A percentile compares a stretch with the other conserved stretches of the same genome.
These are phyloP conservation scores for Pseudogymnoascus sp. DNA, from an alignment of 2,329 filamentous ascomycete genomes.

Conservation along the genomic window DNA sequence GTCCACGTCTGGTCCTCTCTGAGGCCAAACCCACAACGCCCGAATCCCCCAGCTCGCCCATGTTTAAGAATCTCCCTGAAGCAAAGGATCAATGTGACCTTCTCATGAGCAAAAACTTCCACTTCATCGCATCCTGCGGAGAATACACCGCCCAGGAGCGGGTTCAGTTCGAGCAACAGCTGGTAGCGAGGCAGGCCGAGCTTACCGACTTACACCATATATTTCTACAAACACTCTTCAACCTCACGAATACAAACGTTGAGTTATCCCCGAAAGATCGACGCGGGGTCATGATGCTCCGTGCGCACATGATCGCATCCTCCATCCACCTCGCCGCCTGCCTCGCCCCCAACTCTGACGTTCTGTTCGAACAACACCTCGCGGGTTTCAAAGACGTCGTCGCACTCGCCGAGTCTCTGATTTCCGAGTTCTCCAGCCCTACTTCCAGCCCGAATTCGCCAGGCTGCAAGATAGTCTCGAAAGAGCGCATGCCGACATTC, in stretches of 20 bases:
- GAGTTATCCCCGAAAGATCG: neutral
- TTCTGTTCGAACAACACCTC: neutral
- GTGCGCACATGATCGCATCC: neutral
- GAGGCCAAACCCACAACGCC: neutral
- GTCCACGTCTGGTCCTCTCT: neutral
- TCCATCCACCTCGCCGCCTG: neutral
- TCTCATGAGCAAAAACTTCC: neutral
- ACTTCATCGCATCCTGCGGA: neutral
- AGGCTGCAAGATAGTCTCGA: neutral
- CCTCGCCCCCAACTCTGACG: neutral
- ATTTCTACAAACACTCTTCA: neutral
- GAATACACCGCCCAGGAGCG: neutral
- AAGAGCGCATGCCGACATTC: conserved; percentile 7
- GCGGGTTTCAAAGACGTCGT: neutral
- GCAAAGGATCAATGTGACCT: neutral
- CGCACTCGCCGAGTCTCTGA: neutral
- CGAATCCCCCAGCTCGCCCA: neutral
- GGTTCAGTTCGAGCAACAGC: neutral
- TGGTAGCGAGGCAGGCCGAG: neutral
- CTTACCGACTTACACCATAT: neutral
- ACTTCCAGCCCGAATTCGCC: neutral
- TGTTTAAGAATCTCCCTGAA: neutral
- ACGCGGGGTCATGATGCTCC: neutral
- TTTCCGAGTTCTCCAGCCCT: neutral
- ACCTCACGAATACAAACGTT: neutral